Conservation (phyloP, 306 rosid genomes). For the Malus asiatica region DNA sequence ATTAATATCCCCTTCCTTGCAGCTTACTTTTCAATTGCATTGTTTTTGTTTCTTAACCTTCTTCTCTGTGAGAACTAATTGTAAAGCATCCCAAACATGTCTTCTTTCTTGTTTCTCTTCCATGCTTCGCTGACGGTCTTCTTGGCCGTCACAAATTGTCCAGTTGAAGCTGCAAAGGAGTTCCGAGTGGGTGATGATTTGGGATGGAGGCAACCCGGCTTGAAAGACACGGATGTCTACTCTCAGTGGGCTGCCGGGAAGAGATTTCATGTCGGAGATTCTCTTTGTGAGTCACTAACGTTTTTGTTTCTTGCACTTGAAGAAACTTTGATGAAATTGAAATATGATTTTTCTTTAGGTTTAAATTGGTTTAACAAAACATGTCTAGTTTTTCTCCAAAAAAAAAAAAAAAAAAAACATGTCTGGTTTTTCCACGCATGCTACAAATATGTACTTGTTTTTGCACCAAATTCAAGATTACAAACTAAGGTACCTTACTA, state of each 20-base stretch:
- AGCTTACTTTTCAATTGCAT: not conserved
- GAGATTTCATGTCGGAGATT: conserved; percentile 73
- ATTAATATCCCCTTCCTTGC: not conserved
- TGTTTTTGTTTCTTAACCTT: not conserved
- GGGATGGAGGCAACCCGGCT: conserved; percentile 59
- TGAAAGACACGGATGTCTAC: conserved; percentile 31
- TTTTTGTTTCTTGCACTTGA: not conserved
- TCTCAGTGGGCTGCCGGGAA: conserved; percentile 55
- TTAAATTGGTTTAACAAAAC: not conserved
- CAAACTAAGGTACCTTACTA: not conserved
- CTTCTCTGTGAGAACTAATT: not conserved
- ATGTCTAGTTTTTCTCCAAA: too few relatives aligned
- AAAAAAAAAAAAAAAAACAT: too few relatives aligned
- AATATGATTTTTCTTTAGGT: not conserved
- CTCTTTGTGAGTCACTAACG: conserved; percentile 43
- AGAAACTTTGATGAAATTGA: not conserved
- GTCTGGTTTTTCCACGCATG: not conserved
- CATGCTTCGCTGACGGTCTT: conserved; percentile 12
- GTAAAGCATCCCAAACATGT: conserved; percentile 6
- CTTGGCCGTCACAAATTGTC: conserved; percentile 12
- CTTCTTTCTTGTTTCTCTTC: conserved; percentile 15
- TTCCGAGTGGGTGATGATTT: conserved; percentile 63
- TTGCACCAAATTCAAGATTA: not conserved
- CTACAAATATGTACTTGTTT: not conserved
- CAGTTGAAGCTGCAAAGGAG: conserved; percentile 28